Conservation (phyloP, 2,329 filamentous ascomycete genomes). For the Chaetomiaceae sp. region DNA sequence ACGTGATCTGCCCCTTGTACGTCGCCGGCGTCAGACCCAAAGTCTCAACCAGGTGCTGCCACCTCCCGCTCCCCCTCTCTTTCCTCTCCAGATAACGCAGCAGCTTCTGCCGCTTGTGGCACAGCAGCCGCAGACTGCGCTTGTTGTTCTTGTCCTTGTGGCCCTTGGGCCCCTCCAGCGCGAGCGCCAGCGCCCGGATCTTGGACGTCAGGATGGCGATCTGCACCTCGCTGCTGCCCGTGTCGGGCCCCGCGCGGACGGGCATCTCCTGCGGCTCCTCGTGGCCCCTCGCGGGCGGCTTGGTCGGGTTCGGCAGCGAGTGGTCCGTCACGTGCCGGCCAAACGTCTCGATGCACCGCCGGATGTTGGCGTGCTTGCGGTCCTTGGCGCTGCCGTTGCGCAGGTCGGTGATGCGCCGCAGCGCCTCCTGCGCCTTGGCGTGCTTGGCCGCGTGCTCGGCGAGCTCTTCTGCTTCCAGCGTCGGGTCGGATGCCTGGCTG, state of each 20-base stretch:
- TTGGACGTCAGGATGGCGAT: conserved; percentile 92
- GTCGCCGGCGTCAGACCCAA: conserved; percentile 83
- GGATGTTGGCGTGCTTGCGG: conserved; percentile 74
- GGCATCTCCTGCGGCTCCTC: conserved; percentile 39
- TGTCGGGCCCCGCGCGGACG: conserved; percentile 77
- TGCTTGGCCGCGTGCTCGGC: conserved; percentile 54
- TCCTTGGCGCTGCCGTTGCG: conserved; percentile 75
- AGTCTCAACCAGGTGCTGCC: conserved; percentile 78
- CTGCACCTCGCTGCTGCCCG: conserved; percentile 95
- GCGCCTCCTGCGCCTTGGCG: conserved; percentile 65
- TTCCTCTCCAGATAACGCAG: conserved; percentile 81
- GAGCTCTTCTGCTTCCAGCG: conserved; percentile 30
- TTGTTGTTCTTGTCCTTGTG: conserved; percentile 93
- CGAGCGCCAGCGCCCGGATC: conserved; percentile 75
- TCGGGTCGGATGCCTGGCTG: conserved; percentile 38
- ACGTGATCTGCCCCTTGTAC: conserved; percentile 83
- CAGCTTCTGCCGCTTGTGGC: conserved; percentile 85
- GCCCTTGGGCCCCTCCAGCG: conserved; percentile 61
- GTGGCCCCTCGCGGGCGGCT: conserved; percentile 46
- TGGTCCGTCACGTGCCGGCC: conserved; percentile 86
- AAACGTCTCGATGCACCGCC: conserved; percentile 80
- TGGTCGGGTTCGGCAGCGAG: conserved; percentile 52
- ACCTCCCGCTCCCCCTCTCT: conserved; percentile 86
- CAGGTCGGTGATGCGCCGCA: conserved; percentile 74
- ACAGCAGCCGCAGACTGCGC: conserved; percentile 77